Percentiles rank a stretch among this genome's conserved stretches.
These are phyloP conservation scores for Phytophthora capsici DNA, from an alignment of 352 stramenopile genomes.

Conservation along the genomic window DNA sequence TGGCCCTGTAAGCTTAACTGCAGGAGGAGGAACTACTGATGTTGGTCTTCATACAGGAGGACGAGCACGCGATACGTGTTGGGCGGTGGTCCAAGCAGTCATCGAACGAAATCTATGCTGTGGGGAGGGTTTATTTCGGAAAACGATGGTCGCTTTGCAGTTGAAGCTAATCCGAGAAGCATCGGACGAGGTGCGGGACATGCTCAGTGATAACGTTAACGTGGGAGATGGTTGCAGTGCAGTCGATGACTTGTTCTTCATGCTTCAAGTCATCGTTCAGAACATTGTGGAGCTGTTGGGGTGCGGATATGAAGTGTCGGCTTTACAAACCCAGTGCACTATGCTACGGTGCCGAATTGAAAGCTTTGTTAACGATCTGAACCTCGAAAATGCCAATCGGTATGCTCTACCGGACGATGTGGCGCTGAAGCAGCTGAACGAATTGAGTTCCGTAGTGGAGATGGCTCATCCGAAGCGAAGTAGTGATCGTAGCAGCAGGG, in stretches of 20 bases:
- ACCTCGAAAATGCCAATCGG: conserved; percentile 1
- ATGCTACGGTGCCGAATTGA: conserved; percentile 16
- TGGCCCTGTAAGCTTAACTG: background rate
- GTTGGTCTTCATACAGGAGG: conserved; percentile 60
- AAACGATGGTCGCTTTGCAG: conserved; percentile 44
- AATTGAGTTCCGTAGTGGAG: conserved; percentile 4
- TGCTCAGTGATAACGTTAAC: background rate
- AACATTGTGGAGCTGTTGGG: conserved; percentile 22
- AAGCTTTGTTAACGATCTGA: conserved; percentile 29
- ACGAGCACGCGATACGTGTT: conserved; percentile 53
- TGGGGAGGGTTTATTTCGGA: conserved; percentile 40
- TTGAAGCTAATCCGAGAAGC: conserved; percentile 24
- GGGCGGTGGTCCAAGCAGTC: conserved; percentile 50
- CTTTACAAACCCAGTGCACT: conserved; percentile 14
- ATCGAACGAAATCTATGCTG: conserved; percentile 47
- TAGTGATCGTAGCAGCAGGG: background rate
- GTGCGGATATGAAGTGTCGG: conserved; percentile 22
- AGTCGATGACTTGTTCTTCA: conserved; percentile 32
- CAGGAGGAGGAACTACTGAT: conserved; percentile 48
- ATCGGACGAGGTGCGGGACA: conserved; percentile 6
- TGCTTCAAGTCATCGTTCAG: conserved; percentile 28
- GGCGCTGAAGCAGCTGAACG: conserved; percentile 11
- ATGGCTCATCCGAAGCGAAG: conserved; percentile 6
- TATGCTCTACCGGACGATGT: conserved; percentile 9
- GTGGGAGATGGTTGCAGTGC: conserved; percentile 12